A percentile compares a stretch with the other conserved stretches of the same genome.
These are phyloP conservation scores for Ulmus americana DNA, from an alignment of 331 rosid genomes.

Conservation along the genomic window DNA sequence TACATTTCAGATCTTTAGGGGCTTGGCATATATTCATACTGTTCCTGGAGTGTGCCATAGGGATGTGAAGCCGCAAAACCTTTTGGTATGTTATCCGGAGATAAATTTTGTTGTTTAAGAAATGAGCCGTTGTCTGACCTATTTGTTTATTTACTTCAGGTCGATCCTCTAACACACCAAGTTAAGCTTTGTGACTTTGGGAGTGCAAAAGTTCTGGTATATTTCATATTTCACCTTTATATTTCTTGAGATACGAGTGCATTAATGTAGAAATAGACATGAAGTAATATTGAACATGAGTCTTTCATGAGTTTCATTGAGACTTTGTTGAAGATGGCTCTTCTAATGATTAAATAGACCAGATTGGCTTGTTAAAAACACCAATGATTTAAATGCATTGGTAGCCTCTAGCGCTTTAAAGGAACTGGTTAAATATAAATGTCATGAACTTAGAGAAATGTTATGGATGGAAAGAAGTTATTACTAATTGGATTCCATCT, in stretches of 20 bases:
- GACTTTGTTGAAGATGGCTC: neutral
- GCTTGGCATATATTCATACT: slow-evolving; percentile 88
- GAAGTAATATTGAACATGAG: neutral
- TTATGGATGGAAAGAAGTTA: neutral
- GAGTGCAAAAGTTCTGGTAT: slow-evolving; percentile 93
- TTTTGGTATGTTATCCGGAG: slow-evolving; percentile 50
- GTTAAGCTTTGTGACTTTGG: slow-evolving; percentile 96
- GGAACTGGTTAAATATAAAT: neutral
- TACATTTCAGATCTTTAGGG: slow-evolving; percentile 71
- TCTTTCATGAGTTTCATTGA: neutral
- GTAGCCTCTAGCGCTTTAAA: neutral
- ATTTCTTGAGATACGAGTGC: neutral
- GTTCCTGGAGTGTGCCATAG: slow-evolving; percentile 93
- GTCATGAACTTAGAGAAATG: neutral
- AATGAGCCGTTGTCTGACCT: slow-evolving; percentile 7
- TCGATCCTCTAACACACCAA: slow-evolving; percentile 89
- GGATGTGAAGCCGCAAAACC: slow-evolving; percentile 96
- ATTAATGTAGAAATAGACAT: neutral
- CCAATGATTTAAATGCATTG: neutral
- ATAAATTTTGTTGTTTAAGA: slow-evolving; percentile 12
- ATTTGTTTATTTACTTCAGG: slow-evolving; percentile 33
- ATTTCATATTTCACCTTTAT: slow-evolving; percentile 20
- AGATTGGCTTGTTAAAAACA: neutral
- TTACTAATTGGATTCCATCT: no score
- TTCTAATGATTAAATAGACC: neutral